A percentile compares a stretch with the other conserved stretches of the same genome.
Evolutionary conservation across 306 rosid species (phyloP).

Genomic region (Geum urbanum): DNA sequence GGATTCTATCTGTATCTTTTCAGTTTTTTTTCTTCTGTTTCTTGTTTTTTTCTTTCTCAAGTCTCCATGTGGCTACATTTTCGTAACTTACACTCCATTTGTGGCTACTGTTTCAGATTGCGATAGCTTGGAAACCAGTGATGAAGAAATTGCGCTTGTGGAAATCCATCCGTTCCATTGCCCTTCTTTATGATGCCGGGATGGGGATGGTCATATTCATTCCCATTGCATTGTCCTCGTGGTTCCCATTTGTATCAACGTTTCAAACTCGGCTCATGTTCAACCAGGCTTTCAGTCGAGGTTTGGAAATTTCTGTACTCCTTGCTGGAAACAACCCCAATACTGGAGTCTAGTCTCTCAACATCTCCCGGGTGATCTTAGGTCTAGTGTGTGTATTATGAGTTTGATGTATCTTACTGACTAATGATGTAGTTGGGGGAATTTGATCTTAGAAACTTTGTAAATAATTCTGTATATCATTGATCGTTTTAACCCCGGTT

Average conservation of each 20-base stretch:
- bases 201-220: conserved; percentile 92
- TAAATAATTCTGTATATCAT: conserved; percentile 3
- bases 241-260: conserved; percentile 94
- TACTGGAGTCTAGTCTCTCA: conserved; percentile 40
- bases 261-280: conserved; percentile 96
- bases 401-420: neutral
- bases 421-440: neutral
- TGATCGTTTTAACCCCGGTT: neutral
- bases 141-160: conserved; percentile 68
- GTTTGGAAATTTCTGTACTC: conserved; percentile 80
- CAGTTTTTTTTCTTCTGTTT: neutral
- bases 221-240: conserved; percentile 72
- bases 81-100: neutral
- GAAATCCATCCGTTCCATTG: conserved; percentile 80
- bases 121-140: conserved; percentile 86
- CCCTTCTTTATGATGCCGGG: conserved; percentile 83
- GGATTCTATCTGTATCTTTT: conserved; percentile 58
- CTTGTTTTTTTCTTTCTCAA: neutral
- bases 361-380: too few species aligned
- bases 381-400: neutral
- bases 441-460: neutral
- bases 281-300: conserved; percentile 96
- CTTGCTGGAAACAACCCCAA: conserved; percentile 92
- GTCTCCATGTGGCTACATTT: neutral
- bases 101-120: conserved; percentile 53